Percentiles rank a stretch among this genome's conserved stretches.
phyloP scores from a whole-genome alignment of 2,329 filamentous ascomycete species.

The Fusarium robinianum region DNA sequence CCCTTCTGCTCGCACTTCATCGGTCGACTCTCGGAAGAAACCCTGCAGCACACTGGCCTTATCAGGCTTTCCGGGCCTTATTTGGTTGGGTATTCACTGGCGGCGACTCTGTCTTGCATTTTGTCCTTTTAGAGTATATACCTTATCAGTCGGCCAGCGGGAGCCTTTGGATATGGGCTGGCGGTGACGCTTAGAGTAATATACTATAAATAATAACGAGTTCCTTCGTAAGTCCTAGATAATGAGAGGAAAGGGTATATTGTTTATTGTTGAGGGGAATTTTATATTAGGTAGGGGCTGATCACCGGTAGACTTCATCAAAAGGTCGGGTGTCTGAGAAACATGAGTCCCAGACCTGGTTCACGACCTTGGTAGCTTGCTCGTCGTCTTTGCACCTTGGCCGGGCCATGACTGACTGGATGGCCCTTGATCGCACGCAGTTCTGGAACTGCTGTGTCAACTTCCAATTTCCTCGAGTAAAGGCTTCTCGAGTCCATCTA shows the following conservation, averaged over 20 bases:
- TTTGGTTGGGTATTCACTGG: too few relatives aligned
- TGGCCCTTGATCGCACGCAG: conserved; percentile 82
- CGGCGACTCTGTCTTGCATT: too few relatives aligned
- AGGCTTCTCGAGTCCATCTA: conserved; percentile 84
- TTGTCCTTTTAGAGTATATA: too few relatives aligned
- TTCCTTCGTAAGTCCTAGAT: too few relatives aligned
- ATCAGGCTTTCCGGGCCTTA: too few relatives aligned
- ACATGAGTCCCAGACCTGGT: conserved; percentile 99
- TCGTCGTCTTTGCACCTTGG: conserved; percentile 83
- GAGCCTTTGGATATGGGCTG: too few relatives aligned
- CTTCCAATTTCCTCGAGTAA: conserved; percentile 82
- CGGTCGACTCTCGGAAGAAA: too few relatives aligned
- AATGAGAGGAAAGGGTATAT: neutral
- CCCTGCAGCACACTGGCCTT: too few relatives aligned
- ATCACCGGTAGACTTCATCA: conserved; percentile 88
- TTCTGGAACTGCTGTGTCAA: conserved; percentile 92
- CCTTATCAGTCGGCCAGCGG: too few relatives aligned
- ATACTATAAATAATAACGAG: too few relatives aligned
- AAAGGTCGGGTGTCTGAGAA: conserved; percentile 94
- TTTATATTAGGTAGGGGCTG: conserved; percentile 7
- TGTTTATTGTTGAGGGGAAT: neutral
- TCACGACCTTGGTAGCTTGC: conserved; percentile 85
- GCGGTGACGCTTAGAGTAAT: too few relatives aligned
- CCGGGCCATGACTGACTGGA: conserved; percentile 76
- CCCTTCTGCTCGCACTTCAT: too few relatives aligned